Percentiles rank a stretch among this genome's conserved stretches.
These are phyloP conservation scores for Mayamaea pseudoterrestris DNA, from an alignment of 108 stramenopile species.

Conservation along the genomic window DNA sequence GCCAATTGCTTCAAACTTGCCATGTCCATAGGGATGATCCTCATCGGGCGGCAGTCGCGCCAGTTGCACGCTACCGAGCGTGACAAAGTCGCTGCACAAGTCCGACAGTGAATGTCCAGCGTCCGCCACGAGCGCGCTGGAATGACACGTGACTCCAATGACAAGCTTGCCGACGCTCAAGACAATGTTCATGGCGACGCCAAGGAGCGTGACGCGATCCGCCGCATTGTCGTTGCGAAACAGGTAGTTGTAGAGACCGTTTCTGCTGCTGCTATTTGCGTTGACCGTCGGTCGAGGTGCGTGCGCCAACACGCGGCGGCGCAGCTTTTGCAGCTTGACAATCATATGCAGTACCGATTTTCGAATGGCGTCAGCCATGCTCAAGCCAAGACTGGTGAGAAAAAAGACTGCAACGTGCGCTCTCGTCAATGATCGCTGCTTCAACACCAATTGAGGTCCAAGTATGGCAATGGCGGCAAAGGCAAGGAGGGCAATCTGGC, in stretches of 20 bases:
- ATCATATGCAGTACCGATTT: neutral
- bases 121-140: slow-evolving; percentile 87
- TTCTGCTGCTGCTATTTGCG: neutral
- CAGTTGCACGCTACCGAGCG: slow-evolving; percentile 81
- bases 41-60: slow-evolving; percentile 78
- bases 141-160: slow-evolving; percentile 74
- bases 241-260: slow-evolving; percentile 16
- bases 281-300: neutral
- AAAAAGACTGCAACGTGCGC: slow-evolving; percentile 32
- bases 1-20: slow-evolving; percentile 92
- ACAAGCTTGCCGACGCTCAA: slow-evolving; percentile 62
- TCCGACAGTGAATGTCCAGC: slow-evolving; percentile 91
- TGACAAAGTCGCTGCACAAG: slow-evolving; percentile 87
- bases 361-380: neutral
- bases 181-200: slow-evolving; percentile 67
- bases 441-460: slow-evolving; percentile 18
- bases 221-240: slow-evolving; percentile 52
- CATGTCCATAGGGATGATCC: slow-evolving; percentile 95
- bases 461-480: slow-evolving; percentile 41
- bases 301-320: slow-evolving; percentile 21
- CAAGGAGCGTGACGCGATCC: slow-evolving; percentile 79
- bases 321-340: slow-evolving; percentile 3
- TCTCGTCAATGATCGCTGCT: slow-evolving; percentile 4
- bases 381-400: neutral
- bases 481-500: slow-evolving; percentile 27